A percentile compares a stretch with the other conserved stretches of the same genome.
phyloP scores from a whole-genome alignment of 2,329 filamentous ascomycete species.

The Amesomyces nigricolor region DNA sequence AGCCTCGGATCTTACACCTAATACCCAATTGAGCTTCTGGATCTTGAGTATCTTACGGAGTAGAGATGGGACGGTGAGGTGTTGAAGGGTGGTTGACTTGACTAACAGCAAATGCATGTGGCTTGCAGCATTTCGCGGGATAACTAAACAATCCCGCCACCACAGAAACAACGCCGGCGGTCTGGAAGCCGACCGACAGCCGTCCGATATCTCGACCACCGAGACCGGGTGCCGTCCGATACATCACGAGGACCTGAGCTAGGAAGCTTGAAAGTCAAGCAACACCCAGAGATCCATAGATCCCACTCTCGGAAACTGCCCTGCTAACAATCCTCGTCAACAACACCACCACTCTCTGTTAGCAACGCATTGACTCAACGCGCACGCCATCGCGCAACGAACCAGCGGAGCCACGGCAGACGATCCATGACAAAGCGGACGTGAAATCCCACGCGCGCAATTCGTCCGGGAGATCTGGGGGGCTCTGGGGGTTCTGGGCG shows the following conservation, averaged over 20 bases:
- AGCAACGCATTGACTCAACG: not conserved
- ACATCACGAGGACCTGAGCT: not conserved
- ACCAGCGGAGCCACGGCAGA: not conserved
- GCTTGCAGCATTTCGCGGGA: not conserved
- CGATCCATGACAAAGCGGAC: slow-evolving; percentile 22
- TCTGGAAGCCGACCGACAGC: too few relatives aligned
- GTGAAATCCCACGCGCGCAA: slow-evolving; percentile 25
- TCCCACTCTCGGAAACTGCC: not conserved
- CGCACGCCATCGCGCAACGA: not conserved
- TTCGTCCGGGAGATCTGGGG: slow-evolving; percentile 22
- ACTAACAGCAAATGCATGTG: not conserved
- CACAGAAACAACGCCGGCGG: too few relatives aligned
- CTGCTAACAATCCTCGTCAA: not conserved
- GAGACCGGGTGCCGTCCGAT: not conserved
- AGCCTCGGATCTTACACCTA: too few relatives aligned
- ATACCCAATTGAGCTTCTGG: not conserved
- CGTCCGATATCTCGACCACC: too few relatives aligned
- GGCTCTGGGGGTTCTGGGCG: slow-evolving; percentile 20
- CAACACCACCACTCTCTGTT: not conserved
- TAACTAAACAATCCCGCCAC: too few relatives aligned
- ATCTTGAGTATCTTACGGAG: not conserved
- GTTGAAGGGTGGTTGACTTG: not conserved
- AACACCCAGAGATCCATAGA: too few relatives aligned
- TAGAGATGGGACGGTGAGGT: too few relatives aligned
- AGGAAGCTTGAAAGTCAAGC: not conserved